Conservation (phyloP, 192 early-diverging fungal genomes). For the Coemansia sp. region DNA sequence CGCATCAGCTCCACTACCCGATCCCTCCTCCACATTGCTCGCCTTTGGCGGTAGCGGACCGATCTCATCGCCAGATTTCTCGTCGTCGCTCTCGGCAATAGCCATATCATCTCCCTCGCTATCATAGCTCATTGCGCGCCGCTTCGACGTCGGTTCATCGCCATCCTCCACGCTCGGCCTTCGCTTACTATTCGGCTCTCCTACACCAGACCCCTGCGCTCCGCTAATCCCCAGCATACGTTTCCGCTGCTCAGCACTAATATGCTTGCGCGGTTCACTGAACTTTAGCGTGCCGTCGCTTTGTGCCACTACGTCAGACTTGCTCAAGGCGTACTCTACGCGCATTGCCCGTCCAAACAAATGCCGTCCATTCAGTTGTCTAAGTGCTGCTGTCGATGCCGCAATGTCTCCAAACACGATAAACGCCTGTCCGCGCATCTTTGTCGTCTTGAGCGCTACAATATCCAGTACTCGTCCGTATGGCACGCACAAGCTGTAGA, state of each 20-base stretch:
- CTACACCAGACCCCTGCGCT: background rate
- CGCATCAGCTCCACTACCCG: background rate
- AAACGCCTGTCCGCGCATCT: conserved; percentile 94
- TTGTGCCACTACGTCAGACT: conserved; percentile 41
- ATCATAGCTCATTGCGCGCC: conserved; percentile 9
- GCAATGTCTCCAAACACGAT: conserved; percentile 86
- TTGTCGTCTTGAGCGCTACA: conserved; percentile 76
- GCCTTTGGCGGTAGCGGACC: conserved; percentile 27
- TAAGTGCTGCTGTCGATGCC: conserved; percentile 80
- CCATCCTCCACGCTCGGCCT: conserved; percentile 15
- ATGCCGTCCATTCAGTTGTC: conserved; percentile 83
- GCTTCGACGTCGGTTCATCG: background rate
- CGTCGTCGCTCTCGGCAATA: conserved; percentile 16
- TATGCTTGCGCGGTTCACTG: conserved; percentile 36
- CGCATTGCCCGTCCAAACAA: conserved; percentile 78
- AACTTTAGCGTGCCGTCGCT: conserved; percentile 38
- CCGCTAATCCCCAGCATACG: conserved; percentile 25
- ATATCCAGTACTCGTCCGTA: conserved; percentile 89
- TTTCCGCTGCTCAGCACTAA: conserved; percentile 43
- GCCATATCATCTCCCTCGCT: conserved; percentile 13
- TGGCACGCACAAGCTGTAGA: conserved; percentile 88
- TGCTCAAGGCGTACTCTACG: conserved; percentile 50
- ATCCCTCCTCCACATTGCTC: background rate
- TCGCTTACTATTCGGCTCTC: conserved; percentile 15
- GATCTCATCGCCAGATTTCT: conserved; percentile 30